These are phyloP conservation scores for Aspergillus ochraceus DNA, from an alignment of 2,329 filamentous ascomycete species.

Conservation along the genomic window DNA sequence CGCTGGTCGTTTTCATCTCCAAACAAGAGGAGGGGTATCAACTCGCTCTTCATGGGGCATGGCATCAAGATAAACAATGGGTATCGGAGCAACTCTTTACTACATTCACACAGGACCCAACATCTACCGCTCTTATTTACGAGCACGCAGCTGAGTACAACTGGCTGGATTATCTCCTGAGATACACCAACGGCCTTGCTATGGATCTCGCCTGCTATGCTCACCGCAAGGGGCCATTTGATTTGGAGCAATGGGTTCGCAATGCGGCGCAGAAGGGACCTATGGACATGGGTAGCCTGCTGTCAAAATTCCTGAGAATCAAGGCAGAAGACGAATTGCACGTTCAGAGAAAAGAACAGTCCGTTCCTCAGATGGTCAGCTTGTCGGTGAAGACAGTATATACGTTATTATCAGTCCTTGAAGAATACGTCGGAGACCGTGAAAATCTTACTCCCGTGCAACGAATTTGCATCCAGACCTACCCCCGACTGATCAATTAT, in stretches of 20 bases:
- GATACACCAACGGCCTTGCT: slow-evolving; percentile 77
- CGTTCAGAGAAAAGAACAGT: slow-evolving; percentile 69
- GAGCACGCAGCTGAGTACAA: slow-evolving; percentile 78
- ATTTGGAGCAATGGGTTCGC: slow-evolving; percentile 78
- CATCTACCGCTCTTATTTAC: slow-evolving; percentile 67
- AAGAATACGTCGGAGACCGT: slow-evolving; percentile 61
- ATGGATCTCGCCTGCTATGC: slow-evolving; percentile 84
- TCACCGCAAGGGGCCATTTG: slow-evolving; percentile 76
- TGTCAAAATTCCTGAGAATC: slow-evolving; percentile 79
- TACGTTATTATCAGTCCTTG: slow-evolving; percentile 74
- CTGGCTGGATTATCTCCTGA: slow-evolving; percentile 81
- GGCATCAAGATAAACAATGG: slow-evolving; percentile 88
- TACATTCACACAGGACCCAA: slow-evolving; percentile 68
- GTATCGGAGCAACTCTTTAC: slow-evolving; percentile 78
- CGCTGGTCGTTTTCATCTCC: slow-evolving; percentile 78
- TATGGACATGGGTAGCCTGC: slow-evolving; percentile 66
- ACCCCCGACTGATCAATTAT: slow-evolving; percentile 94
- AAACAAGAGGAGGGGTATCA: slow-evolving; percentile 76
- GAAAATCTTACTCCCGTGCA: slow-evolving; percentile 78
- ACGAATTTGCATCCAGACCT: slow-evolving; percentile 84
- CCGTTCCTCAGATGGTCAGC: slow-evolving; percentile 67
- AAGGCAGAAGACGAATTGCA: slow-evolving; percentile 80
- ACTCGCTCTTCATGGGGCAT: slow-evolving; percentile 87
- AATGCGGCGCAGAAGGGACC: slow-evolving; percentile 65
- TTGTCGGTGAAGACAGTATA: slow-evolving; percentile 84